These are phyloP conservation scores for Tillandsia fasciculata DNA, from an alignment of 176 grass and related monocot species.

Conservation along the genomic window DNA sequence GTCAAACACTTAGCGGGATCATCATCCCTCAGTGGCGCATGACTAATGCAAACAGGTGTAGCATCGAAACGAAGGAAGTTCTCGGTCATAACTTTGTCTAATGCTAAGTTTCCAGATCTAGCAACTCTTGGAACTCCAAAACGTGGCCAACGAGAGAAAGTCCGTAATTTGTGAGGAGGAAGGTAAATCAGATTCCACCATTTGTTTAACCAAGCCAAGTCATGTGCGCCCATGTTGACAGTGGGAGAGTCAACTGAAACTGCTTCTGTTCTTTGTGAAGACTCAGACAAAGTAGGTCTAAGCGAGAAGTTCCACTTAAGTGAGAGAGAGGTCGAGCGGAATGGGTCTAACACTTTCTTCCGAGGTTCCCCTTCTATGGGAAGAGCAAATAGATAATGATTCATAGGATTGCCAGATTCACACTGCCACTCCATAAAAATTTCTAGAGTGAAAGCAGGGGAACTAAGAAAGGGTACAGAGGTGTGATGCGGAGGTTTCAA, in stretches of 20 bases:
- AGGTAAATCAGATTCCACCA: slow-evolving; percentile 80
- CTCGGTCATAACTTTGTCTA: slow-evolving; percentile 99
- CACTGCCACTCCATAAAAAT: slow-evolving; percentile 91
- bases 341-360: slow-evolving; percentile 74
- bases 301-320: slow-evolving; percentile 92
- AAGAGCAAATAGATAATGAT: slow-evolving; percentile 89
- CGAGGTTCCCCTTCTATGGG: slow-evolving; percentile 69
- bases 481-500: slow-evolving; percentile 55
- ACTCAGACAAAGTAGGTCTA: slow-evolving; percentile 40
- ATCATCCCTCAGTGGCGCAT: slow-evolving; percentile 60
- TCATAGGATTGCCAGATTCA: slow-evolving; percentile 75
- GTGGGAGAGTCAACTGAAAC: slow-evolving; percentile 42
- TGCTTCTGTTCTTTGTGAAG: slow-evolving; percentile 22
- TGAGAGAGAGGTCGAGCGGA: slow-evolving; percentile 89
- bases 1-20: slow-evolving; percentile 81
- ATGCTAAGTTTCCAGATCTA: slow-evolving; percentile 83
- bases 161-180: slow-evolving; percentile 91
- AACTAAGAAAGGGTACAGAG: slow-evolving; percentile 59
- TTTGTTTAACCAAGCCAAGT: slow-evolving; percentile 69
- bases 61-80: slow-evolving; percentile 80
- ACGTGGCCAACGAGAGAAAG: slow-evolving; percentile 93
- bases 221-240: slow-evolving; percentile 68
- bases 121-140: slow-evolving; percentile 83
- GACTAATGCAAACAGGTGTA: slow-evolving; percentile 41
- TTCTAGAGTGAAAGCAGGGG: slow-evolving; percentile 66